phyloP scores from a whole-genome alignment of 306 rosid species.

The Astragalus membranaceus region DNA sequence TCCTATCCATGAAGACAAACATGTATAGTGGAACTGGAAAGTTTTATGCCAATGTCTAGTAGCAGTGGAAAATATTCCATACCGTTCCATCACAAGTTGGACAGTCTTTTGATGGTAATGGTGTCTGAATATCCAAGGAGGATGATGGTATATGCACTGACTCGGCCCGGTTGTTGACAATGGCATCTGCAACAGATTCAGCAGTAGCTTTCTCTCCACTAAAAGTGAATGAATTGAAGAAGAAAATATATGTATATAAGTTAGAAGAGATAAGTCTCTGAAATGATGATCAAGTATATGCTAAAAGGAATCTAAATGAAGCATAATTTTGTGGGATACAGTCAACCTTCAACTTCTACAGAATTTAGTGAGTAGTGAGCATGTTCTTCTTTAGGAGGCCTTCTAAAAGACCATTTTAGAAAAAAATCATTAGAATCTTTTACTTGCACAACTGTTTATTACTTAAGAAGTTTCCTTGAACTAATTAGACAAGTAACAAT shows the following conservation, averaged over 20 bases:
- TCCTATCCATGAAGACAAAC: background rate
- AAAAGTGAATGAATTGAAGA: constrained; percentile 27
- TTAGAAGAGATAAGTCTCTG: background rate
- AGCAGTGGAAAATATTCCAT: constrained; percentile 24
- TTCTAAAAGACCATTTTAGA: background rate
- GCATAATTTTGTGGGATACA: background rate
- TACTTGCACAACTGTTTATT: background rate
- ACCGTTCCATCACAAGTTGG: constrained; percentile 95
- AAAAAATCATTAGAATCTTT: background rate
- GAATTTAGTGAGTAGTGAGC: background rate
- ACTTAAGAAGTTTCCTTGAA: constrained; percentile 7
- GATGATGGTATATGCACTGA: constrained; percentile 89
- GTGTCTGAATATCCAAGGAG: constrained; percentile 48
- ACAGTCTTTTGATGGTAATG: constrained; percentile 90
- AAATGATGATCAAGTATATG: background rate
- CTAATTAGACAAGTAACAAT: background rate
- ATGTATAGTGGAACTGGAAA: background rate
- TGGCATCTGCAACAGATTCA: constrained; percentile 81
- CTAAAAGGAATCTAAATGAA: background rate
- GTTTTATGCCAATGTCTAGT: background rate
- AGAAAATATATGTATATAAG: constrained; percentile 11
- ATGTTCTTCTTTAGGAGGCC: background rate
- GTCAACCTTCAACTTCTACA: background rate
- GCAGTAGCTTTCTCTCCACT: constrained; percentile 95
- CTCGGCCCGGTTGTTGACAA: constrained; percentile 72